phyloP scores from a whole-genome alignment of 1,284 basidiomycete species.

The Peniophora sp. region DNA sequence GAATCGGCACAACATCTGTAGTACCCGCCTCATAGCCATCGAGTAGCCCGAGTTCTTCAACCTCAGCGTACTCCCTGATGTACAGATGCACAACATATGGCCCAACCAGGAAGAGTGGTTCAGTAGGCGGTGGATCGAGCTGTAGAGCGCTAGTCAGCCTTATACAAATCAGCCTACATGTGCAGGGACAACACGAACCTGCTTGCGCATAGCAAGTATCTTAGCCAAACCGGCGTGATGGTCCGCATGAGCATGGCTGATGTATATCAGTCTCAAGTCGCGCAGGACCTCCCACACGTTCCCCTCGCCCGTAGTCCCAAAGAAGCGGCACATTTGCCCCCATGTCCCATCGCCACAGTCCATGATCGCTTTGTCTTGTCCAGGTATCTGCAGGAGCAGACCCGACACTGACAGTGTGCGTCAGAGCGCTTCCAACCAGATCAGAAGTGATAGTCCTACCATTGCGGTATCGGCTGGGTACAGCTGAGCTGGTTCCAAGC shows the following conservation, averaged over 20 bases:
- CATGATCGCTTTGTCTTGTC: slow-evolving; percentile 67
- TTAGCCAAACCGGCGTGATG: slow-evolving; percentile 84
- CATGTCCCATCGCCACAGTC: slow-evolving; percentile 91
- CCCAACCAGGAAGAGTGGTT: slow-evolving; percentile 68
- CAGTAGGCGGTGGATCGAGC: slow-evolving; percentile 49
- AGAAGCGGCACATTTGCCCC: slow-evolving; percentile 80
- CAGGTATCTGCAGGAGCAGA: slow-evolving; percentile 66
- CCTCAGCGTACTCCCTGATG: slow-evolving; percentile 54
- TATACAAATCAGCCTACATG: too few species aligned
- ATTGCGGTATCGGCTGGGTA: slow-evolving; percentile 81
- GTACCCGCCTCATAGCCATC: slow-evolving; percentile 7
- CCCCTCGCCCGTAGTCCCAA: slow-evolving; percentile 45
- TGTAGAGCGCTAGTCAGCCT: slow-evolving; percentile 18
- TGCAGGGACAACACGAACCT: slow-evolving; percentile 23
- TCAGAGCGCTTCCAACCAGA: neutral
- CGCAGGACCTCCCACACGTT: slow-evolving; percentile 56
- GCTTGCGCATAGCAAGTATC: slow-evolving; percentile 65
- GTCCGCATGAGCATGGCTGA: slow-evolving; percentile 90
- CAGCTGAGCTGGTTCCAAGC: slow-evolving; percentile 84
- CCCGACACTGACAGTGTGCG: slow-evolving; percentile 50
- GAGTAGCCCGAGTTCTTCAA: slow-evolving; percentile 59
- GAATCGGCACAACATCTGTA: slow-evolving; percentile 46
- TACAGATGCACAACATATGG: slow-evolving; percentile 49
- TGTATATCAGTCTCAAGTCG: slow-evolving; percentile 74
- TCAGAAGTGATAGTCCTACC: slow-evolving; percentile 32